Conservation (phyloP, 2,329 filamentous ascomycete species). For the Aspergillus sojae region DNA sequence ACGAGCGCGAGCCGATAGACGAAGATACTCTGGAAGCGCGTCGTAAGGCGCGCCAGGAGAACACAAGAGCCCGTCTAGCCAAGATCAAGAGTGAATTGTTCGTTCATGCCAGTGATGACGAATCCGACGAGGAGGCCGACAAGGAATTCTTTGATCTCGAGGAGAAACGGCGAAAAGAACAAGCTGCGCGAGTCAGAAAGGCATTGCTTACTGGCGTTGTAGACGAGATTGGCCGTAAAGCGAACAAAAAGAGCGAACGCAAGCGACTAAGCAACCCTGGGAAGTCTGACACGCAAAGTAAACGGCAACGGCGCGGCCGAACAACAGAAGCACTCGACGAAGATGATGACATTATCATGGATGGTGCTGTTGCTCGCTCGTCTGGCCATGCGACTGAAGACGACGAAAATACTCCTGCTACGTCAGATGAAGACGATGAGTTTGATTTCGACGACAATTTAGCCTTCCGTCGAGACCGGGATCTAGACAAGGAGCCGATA, state of each 20-base stretch:
- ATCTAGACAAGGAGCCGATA: constrained; percentile 22
- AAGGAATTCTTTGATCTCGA: constrained; percentile 77
- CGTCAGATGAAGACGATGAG: constrained; percentile 34
- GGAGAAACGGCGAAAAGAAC: constrained; percentile 64
- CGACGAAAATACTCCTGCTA: constrained; percentile 19
- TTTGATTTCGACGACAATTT: constrained; percentile 38
- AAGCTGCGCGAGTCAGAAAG: constrained; percentile 52
- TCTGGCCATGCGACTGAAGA: neutral
- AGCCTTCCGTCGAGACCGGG: constrained; percentile 32
- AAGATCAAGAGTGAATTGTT: constrained; percentile 84
- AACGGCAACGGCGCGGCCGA: constrained; percentile 32
- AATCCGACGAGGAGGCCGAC: constrained; percentile 76
- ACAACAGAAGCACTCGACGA: constrained; percentile 24
- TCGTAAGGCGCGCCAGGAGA: constrained; percentile 63
- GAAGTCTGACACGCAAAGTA: constrained; percentile 23
- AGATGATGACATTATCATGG: constrained; percentile 37
- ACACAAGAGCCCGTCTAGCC: constrained; percentile 73
- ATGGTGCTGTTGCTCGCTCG: constrained; percentile 18
- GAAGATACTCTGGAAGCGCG: constrained; percentile 63
- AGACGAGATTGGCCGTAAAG: constrained; percentile 30
- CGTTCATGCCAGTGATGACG: constrained; percentile 84
- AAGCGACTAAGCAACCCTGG: constrained; percentile 36
- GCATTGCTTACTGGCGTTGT: constrained; percentile 47
- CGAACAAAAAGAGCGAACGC: constrained; percentile 29
- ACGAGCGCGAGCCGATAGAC: constrained; percentile 60